These are phyloP conservation scores for Shiraia bambusicola DNA, from an alignment of 2,329 filamentous ascomycete genomes.

Conservation along the genomic window DNA sequence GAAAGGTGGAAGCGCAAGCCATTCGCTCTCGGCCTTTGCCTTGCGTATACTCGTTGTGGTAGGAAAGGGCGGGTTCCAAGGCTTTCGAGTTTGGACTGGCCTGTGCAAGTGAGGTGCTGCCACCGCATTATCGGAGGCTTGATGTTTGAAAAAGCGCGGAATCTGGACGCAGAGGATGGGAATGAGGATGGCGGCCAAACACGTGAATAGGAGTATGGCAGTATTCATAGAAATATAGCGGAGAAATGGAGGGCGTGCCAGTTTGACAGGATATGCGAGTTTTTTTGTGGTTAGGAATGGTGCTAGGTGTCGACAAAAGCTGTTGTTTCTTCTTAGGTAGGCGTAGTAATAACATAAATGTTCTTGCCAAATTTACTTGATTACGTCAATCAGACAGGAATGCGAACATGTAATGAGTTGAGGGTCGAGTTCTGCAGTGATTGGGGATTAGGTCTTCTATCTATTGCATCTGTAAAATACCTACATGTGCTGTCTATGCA, in stretches of 20 bases:
- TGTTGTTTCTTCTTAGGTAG: not conserved
- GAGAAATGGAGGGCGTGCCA: too few relatives aligned
- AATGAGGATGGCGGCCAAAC: slow-evolving; percentile 21
- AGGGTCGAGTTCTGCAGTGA: too few relatives aligned
- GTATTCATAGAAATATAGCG: slow-evolving; percentile 7
- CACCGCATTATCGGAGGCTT: not conserved
- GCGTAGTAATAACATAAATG: not conserved
- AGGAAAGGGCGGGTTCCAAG: slow-evolving; percentile 32
- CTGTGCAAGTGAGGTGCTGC: not conserved
- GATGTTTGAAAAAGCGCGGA: slow-evolving; percentile 17
- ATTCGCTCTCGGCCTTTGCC: slow-evolving; percentile 2
- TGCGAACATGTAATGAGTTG: too few relatives aligned
- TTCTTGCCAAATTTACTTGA: slow-evolving; percentile 3
- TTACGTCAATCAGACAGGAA: not conserved
- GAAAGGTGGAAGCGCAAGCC: slow-evolving; percentile 4
- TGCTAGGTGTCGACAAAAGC: not conserved
- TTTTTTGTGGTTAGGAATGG: not conserved
- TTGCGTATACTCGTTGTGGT: slow-evolving; percentile 2
- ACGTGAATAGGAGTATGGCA: slow-evolving; percentile 20
- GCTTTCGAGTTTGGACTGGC: slow-evolving; percentile 13
- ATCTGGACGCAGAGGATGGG: slow-evolving; percentile 28
- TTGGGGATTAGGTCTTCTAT: too few relatives aligned
- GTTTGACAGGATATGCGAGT: too few relatives aligned
- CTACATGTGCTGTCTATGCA: too few relatives aligned
- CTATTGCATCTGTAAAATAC: too few relatives aligned